Conservation (phyloP, 495 filamentous ascomycete genomes). For the Aspergillus funiculosus region DNA sequence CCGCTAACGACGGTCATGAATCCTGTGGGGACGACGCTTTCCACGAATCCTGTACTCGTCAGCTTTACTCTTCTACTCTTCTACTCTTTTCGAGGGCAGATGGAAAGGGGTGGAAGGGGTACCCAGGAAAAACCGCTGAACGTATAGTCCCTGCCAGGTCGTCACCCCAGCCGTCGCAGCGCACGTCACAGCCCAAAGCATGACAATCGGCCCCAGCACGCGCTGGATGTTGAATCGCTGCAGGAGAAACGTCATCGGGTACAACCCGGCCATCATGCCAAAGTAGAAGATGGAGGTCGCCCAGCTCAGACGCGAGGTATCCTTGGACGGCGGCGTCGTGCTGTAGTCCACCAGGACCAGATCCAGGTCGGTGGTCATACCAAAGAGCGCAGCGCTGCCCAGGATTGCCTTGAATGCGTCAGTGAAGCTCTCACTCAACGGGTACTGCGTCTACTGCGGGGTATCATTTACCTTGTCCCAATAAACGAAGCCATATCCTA, state of each 20-base stretch:
- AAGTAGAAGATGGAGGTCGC: conserved; percentile 77
- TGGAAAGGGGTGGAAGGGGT: conserved; percentile 8
- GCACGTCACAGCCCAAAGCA: conserved; percentile 61
- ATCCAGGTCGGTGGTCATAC: conserved; percentile 64
- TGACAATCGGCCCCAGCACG: conserved; percentile 58
- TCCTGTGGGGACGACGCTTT: conserved; percentile 60
- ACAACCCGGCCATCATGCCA: conserved; percentile 68
- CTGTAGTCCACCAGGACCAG: conserved; percentile 48
- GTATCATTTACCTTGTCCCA: conserved; percentile 58
- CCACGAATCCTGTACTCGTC: conserved; percentile 49
- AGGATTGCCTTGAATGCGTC: no score
- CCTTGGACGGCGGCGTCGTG: conserved; percentile 48
- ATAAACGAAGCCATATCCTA: conserved; percentile 65
- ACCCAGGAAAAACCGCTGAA: conserved; percentile 64
- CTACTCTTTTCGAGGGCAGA: no score
- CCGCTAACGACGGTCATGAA: conserved; percentile 62
- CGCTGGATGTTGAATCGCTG: conserved; percentile 60
- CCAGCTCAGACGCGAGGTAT: conserved; percentile 64
- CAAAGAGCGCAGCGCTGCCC: conserved; percentile 63
- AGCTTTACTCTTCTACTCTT: no score
- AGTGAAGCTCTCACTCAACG: no score
- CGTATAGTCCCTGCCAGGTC: conserved; percentile 57
- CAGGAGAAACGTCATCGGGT: conserved; percentile 63
- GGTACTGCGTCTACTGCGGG: no score
- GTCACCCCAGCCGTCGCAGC: conserved; percentile 64